phyloP scores from a whole-genome alignment of 2,329 filamentous ascomycete species.

The Myrmaecium sp. region DNA sequence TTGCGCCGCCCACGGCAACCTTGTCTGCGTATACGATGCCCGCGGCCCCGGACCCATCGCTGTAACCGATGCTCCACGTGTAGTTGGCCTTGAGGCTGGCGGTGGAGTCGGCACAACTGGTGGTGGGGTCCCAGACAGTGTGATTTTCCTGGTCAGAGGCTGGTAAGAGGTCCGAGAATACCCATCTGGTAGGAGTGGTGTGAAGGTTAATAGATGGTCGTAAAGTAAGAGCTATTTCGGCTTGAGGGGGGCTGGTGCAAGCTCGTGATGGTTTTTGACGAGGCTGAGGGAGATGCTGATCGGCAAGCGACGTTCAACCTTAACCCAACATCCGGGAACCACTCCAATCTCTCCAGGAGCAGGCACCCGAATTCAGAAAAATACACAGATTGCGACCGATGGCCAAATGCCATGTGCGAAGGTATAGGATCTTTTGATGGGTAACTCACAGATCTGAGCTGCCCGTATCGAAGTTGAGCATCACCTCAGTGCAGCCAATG shows the following conservation, averaged over 20 bases:
- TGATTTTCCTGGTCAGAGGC: slow-evolving; percentile 35
- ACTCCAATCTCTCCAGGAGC: background rate
- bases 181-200: slow-evolving; percentile 38
- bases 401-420: background rate
- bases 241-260: slow-evolving; percentile 1
- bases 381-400: slow-evolving; percentile 1
- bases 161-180: slow-evolving; percentile 43
- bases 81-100: slow-evolving; percentile 17
- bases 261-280: background rate
- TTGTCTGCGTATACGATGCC: slow-evolving; percentile 51
- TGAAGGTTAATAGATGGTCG: slow-evolving; percentile 9
- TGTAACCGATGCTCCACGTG: slow-evolving; percentile 46
- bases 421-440: slow-evolving; percentile 1
- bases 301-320: background rate
- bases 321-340: background rate
- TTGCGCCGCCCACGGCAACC: slow-evolving; percentile 43
- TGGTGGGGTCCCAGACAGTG: slow-evolving; percentile 36
- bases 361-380: slow-evolving; percentile 1
- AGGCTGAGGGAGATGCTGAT: background rate
- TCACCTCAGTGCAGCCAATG: slow-evolving; percentile 45
- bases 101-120: slow-evolving; percentile 26
- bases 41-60: slow-evolving; percentile 44
- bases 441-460: slow-evolving; percentile 50
- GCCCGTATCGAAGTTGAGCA: slow-evolving; percentile 56
- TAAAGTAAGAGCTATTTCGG: background rate